phyloP scores from a whole-genome alignment of 2,329 filamentous ascomycete species.

The Raffaelea albimanens region DNA sequence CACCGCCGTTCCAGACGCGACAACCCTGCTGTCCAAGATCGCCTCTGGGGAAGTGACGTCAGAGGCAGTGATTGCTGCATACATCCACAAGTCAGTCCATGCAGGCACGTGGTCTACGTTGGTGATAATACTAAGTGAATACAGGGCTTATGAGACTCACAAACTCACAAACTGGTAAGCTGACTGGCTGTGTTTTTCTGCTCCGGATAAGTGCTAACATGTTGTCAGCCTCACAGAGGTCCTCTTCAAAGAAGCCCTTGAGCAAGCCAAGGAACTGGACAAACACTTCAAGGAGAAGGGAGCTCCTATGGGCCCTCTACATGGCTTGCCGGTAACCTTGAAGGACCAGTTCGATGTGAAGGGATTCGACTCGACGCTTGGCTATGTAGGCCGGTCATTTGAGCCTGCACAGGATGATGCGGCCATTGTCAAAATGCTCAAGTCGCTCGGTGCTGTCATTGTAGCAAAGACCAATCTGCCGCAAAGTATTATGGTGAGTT shows the following conservation, averaged over 20 bases:
- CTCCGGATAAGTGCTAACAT: too few relatives aligned
- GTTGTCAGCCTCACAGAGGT: constrained; percentile 33
- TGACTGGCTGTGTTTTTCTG: too few relatives aligned
- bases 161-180: too few relatives aligned
- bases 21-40: not conserved
- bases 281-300: constrained; percentile 16
- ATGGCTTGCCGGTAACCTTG: constrained; percentile 30
- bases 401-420: constrained; percentile 1
- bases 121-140: not conserved
- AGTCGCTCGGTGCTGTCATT: constrained; percentile 19
- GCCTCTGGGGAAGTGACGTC: not conserved
- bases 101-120: too few relatives aligned
- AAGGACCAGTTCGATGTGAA: constrained; percentile 22
- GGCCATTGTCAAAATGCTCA: constrained; percentile 16
- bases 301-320: constrained; percentile 23
- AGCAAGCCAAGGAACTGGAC: constrained; percentile 22
- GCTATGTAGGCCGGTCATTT: constrained; percentile 25
- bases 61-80: not conserved
- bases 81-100: constrained; percentile 3
- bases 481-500: constrained; percentile 16
- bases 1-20: not conserved
- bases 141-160: too few relatives aligned
- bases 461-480: constrained; percentile 18
- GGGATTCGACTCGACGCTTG: constrained; percentile 8
- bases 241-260: constrained; percentile 22